phyloP scores from a whole-genome alignment of 2,329 filamentous ascomycete species.

The Fusarium nurragi region DNA sequence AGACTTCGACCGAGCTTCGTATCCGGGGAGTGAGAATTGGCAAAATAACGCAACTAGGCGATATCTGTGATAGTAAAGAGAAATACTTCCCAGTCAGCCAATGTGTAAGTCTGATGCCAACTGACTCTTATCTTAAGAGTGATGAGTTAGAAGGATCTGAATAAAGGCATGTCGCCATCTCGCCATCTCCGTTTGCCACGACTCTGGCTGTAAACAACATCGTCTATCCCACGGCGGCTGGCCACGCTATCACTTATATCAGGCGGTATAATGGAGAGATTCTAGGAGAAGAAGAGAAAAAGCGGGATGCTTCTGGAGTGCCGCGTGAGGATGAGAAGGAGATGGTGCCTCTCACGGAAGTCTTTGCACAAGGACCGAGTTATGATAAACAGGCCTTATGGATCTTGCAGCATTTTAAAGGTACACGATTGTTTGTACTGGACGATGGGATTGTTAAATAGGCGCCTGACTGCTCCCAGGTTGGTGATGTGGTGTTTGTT shows the following conservation, averaged over 20 bases:
- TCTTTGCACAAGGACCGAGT: neutral
- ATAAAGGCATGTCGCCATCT: neutral
- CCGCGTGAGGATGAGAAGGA: neutral
- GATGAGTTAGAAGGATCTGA: neutral
- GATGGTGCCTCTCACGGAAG: neutral
- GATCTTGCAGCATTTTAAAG: neutral
- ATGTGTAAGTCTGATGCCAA: neutral
- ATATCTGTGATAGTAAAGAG: neutral
- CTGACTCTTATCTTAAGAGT: neutral
- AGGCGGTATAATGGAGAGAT: neutral
- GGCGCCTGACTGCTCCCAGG: neutral
- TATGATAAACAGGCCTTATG: neutral
- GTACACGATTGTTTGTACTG: neutral
- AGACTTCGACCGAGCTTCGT: neutral
- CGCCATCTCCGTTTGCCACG: neutral
- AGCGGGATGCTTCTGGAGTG: neutral
- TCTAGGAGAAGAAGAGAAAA: accelerated
- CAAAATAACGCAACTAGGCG: neutral
- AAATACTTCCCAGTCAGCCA: neutral
- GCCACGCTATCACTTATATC: neutral
- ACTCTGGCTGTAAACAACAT: neutral
- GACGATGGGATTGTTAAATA: neutral
- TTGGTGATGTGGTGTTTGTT: neutral
- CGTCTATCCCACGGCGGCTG: neutral
- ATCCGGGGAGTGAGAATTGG: neutral